Base-by-base conservation (phyloP, 2,329 filamentous ascomycete species). In the Trichophaea hybrida region DNA sequence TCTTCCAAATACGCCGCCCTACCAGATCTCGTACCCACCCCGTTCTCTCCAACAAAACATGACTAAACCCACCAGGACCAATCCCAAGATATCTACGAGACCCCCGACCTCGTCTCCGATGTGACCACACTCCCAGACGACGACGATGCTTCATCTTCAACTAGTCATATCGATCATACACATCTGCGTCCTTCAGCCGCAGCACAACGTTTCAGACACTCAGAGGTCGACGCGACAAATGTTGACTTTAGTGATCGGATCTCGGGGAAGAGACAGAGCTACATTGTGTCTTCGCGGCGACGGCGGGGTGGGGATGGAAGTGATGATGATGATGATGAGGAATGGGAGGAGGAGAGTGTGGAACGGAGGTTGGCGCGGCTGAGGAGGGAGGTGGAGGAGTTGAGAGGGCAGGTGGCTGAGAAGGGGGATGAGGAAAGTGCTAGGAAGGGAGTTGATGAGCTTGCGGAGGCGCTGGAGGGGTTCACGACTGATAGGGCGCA, bases 21-120 rank as follows among this genome's bases (percentile, higher is more conserved):
- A 65, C 87, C 86, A 59, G 87, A 91, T 71, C 74, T 93, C 72
- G 87, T 90, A 75, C 59, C 60, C 61, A 34, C 8, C n/a, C 51
- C 6, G 1, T 3, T 24, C 37, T 1, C 48, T 51, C 48, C 48
- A 15, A 38, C 32, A 33, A 12, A 13, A 38, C n/a, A n/a, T 35
- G 10, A 38, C 35, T 13, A 6, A 8, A 64, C 65, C 54, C 37
- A 8, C 5, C 31, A 60, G 51, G 90, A 96, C 74, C 86, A 85
- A 58, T 89, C 90, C 33, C 90, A 90, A 66, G 93, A 97, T 70
- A 88, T 95, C 69, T 97, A 96, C 76, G 91, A 97, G 74, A 97
- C 93, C 13, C 90, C 91, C 66, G 90, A 94, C 59, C 76, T 96
- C 66, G 91, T 86, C 59, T 88, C 95, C 70, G 90, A 94, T 72